Conservation (phyloP, 306 rosid species). For the Cucurbita moschata region DNA sequence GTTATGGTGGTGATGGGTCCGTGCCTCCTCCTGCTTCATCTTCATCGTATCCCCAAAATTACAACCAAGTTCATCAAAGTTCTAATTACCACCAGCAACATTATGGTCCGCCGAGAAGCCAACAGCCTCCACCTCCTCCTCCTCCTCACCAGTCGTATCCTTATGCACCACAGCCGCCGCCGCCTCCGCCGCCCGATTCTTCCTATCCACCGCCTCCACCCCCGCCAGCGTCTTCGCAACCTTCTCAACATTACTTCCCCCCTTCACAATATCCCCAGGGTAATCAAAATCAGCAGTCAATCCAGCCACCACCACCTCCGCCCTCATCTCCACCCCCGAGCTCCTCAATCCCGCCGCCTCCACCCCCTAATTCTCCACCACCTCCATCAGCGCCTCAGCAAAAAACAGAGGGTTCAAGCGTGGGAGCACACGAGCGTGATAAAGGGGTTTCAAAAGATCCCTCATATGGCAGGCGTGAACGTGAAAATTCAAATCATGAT, state of each 20-base stretch:
- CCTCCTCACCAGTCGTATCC: slow-evolving; percentile 39
- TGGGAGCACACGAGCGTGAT: slow-evolving; percentile 26
- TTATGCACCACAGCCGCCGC: slow-evolving; percentile 26
- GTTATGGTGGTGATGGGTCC: slow-evolving; percentile 17
- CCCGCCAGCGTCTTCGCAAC: slow-evolving; percentile 33
- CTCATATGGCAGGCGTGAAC: slow-evolving; percentile 45
- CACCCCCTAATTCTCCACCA: slow-evolving; percentile 52
- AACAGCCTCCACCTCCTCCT: slow-evolving; percentile 50
- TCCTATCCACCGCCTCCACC: slow-evolving; percentile 74
- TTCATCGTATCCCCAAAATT: slow-evolving; percentile 36
- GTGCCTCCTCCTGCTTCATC: slow-evolving; percentile 32
- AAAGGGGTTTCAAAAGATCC: slow-evolving; percentile 39
- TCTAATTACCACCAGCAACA: slow-evolving; percentile 36
- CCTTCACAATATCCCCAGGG: slow-evolving; percentile 43
- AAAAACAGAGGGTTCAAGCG: slow-evolving; percentile 24
- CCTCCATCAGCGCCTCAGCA: slow-evolving; percentile 30
- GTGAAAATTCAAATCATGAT: slow-evolving; percentile 40
- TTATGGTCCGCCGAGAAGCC: slow-evolving; percentile 37
- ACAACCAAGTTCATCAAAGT: slow-evolving; percentile 37
- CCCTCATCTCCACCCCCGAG: slow-evolving; percentile 57
- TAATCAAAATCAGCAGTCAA: slow-evolving; percentile 28
- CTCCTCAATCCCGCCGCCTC: slow-evolving; percentile 58
- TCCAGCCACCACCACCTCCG: slow-evolving; percentile 47
- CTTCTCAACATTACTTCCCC: slow-evolving; percentile 43
- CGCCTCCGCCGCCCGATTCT: slow-evolving; percentile 51